Percentiles rank a stretch among this genome's conserved stretches.
Evolutionary conservation across 257 asterid species (phyloP).

Genomic region (Nicotiana noctiflora): DNA sequence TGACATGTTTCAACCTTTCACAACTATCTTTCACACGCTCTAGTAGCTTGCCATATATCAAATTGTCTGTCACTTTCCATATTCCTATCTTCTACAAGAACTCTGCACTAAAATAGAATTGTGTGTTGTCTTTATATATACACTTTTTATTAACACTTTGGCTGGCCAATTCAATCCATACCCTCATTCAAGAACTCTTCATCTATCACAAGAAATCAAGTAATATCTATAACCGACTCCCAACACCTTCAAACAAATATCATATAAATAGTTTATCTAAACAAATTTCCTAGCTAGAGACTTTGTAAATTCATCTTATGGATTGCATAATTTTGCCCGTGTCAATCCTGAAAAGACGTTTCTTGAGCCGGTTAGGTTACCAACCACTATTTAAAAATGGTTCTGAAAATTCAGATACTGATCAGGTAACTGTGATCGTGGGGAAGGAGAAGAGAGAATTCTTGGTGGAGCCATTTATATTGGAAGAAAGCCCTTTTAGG

Average conservation of each 20-base stretch:
- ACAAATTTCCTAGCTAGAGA: background rate
- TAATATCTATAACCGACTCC: background rate
- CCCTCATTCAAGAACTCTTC: background rate
- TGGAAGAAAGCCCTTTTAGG: constrained; percentile 7
- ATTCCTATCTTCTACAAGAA: background rate
- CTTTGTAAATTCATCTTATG: background rate
- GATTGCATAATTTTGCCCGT: background rate
- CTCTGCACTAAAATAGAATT: background rate
- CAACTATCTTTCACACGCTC: too few species aligned
- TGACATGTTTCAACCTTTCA: too few species aligned
- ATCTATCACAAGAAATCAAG: background rate
- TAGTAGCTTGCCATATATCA: background rate
- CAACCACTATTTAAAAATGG: background rate
- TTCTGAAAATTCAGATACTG: background rate
- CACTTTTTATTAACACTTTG: too few species aligned
- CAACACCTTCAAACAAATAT: background rate
- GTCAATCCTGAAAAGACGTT: constrained; percentile 4
- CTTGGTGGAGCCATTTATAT: constrained; percentile 4
- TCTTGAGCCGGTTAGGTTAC: background rate
- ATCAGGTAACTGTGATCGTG: background rate
- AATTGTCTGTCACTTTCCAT: background rate
- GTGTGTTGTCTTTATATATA: too few species aligned
- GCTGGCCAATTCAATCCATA: too few species aligned
- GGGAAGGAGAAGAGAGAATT: constrained; percentile 1
- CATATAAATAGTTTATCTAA: background rate